A percentile compares a stretch with the other conserved stretches of the same genome.
Conservation (phyloP, 2,329 filamentous ascomycete species). For the Colletotrichum sp. region DNA sequence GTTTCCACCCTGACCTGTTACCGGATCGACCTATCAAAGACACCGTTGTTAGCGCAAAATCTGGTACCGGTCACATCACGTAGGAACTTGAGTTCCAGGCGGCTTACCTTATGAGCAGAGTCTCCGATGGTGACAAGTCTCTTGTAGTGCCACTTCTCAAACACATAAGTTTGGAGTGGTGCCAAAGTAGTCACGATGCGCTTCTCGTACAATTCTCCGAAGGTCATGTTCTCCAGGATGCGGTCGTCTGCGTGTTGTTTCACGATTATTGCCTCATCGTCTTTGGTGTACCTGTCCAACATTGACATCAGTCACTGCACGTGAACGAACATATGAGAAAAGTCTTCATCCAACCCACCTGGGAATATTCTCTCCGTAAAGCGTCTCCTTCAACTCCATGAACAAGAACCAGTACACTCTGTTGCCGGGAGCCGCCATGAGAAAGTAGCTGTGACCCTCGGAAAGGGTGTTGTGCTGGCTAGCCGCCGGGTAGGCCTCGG, state of each 20-base stretch:
- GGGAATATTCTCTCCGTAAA: conserved; percentile 34
- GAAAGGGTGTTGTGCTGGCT: conserved; percentile 8
- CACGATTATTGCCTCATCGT: conserved; percentile 32
- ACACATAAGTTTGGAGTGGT: conserved; percentile 33
- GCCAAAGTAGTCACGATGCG: conserved; percentile 30
- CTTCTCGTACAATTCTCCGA: conserved; percentile 35
- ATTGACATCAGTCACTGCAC: fast-evolving
- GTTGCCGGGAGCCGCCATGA: conserved; percentile 33
- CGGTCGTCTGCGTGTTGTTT: conserved; percentile 23
- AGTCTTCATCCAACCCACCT: background rate
- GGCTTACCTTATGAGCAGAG: conserved; percentile 43
- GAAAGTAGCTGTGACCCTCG: conserved; percentile 27
- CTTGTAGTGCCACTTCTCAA: conserved; percentile 41
- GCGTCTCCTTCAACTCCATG: conserved; percentile 30
- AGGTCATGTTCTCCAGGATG: conserved; percentile 28
- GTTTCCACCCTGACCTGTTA: conserved; percentile 29
- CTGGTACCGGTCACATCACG: background rate
- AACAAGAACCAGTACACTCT: conserved; percentile 42
- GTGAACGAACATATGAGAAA: background rate
- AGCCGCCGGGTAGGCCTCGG: background rate
- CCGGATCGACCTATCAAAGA: conserved; percentile 24
- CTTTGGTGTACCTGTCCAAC: conserved; percentile 28
- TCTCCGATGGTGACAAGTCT: conserved; percentile 45
- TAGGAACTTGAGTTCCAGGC: background rate
- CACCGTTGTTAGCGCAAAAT: background rate